A percentile compares a stretch with the other conserved stretches of the same genome.
Evolutionary conservation across 805 yeast species (phyloP).

Genomic region (Schwanniomyces polymorphus): DNA sequence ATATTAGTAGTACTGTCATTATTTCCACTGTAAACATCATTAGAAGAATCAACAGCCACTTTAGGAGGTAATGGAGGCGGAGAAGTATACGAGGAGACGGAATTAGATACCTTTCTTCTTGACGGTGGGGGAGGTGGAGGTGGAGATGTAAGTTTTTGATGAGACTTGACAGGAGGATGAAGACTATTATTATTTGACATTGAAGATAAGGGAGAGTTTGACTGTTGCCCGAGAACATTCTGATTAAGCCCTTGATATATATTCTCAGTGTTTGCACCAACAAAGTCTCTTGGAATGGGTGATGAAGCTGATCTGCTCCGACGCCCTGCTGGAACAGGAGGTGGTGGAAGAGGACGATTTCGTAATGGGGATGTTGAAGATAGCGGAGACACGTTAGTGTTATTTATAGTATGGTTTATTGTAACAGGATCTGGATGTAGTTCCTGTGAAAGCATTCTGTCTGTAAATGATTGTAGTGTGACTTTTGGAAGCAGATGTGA

Average conservation of each 20-base stretch:
- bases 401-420: constrained; percentile 32
- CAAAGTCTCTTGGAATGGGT: constrained; percentile 21
- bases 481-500: constrained; percentile 23
- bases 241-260: background rate
- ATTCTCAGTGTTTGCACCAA: constrained; percentile 8
- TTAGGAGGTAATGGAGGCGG: constrained; percentile 33
- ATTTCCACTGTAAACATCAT: background rate
- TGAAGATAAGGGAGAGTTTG: constrained; percentile 21
- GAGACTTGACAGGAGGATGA: background rate
- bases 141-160: constrained; percentile 3
- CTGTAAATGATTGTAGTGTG: constrained; percentile 39
- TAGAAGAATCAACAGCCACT: constrained; percentile 9
- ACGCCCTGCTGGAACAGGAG: constrained; percentile 36
- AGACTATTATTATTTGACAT: constrained; percentile 21
- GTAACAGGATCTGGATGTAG: constrained; percentile 14
- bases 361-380: constrained; percentile 10
- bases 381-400: constrained; percentile 33
- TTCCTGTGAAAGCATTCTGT: constrained; percentile 37
- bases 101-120: constrained; percentile 24
- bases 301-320: constrained; percentile 34
- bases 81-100: background rate
- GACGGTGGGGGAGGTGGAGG: constrained; percentile 47
- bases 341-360: constrained; percentile 22
- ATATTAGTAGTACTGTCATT: constrained; percentile 48
- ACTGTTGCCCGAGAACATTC: constrained; percentile 18